Evolutionary conservation across 805 yeast species (phyloP).

Genomic region (Wickerhamiella kazuoi): DNA sequence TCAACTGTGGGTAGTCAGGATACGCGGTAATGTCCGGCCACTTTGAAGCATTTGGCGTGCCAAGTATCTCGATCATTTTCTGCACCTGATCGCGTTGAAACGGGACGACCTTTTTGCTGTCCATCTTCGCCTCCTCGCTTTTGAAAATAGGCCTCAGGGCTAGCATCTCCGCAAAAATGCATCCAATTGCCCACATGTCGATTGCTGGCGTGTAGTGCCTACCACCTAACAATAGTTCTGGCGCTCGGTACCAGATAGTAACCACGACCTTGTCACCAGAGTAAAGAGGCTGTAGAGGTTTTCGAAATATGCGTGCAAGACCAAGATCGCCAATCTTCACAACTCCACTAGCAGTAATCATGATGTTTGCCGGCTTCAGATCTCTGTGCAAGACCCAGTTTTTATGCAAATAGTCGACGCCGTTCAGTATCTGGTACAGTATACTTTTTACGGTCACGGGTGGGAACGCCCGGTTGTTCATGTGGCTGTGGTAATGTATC

Average conservation of each 20-base stretch:
- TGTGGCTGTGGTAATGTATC: slow-evolving; percentile 86
- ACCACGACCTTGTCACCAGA: slow-evolving; percentile 93
- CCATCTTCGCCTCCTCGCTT: slow-evolving; percentile 96
- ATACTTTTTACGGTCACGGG: slow-evolving; percentile 61
- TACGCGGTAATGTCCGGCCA: slow-evolving; percentile 71
- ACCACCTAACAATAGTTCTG: slow-evolving; percentile 77
- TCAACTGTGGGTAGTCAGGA: slow-evolving; percentile 63
- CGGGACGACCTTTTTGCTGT: slow-evolving; percentile 79
- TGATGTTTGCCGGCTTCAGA: slow-evolving; percentile 91
- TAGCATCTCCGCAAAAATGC: slow-evolving; percentile 78
- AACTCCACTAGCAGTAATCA: slow-evolving; percentile 80
- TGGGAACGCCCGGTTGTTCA: slow-evolving; percentile 64
- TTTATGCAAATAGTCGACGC: slow-evolving; percentile 79
- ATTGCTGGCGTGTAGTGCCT: slow-evolving; percentile 85
- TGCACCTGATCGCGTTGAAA: slow-evolving; percentile 86
- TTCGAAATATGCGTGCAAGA: slow-evolving; percentile 69
- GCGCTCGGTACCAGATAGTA: slow-evolving; percentile 93
- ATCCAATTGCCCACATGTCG: slow-evolving; percentile 92
- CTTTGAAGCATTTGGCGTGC: slow-evolving; percentile 57
- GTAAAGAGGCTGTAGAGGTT: slow-evolving; percentile 70
- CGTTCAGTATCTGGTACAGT: slow-evolving; percentile 82
- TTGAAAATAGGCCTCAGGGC: slow-evolving; percentile 86
- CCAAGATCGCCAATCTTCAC: slow-evolving; percentile 95
- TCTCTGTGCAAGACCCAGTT: slow-evolving; percentile 96
- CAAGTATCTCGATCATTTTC: slow-evolving; percentile 81